Conservation (phyloP, 2,329 filamentous ascomycete species). For the Myriosclerotinia curreyana region DNA sequence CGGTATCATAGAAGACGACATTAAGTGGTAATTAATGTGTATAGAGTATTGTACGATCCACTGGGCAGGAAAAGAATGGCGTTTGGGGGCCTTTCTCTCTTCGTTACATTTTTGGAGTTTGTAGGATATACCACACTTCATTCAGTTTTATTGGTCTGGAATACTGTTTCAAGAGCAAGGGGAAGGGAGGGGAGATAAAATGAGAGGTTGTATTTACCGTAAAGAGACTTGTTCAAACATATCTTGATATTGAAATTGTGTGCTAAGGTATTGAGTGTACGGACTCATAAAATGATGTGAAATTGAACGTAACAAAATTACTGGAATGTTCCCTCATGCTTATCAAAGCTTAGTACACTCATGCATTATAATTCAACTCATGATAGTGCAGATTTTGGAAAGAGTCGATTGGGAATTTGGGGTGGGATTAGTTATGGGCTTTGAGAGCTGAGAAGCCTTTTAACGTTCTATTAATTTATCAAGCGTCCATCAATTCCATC, state of each 20-base stretch:
- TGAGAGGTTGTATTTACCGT: neutral
- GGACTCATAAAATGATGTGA: no score
- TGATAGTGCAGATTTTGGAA: no score
- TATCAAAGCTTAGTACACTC: no score
- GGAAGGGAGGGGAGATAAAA: neutral
- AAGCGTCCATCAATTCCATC: neutral
- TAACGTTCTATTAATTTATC: neutral
- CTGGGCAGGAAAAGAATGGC: conserved; percentile 8
- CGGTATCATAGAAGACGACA: neutral
- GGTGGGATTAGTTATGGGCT: no score
- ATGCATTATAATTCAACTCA: no score
- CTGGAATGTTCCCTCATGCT: no score
- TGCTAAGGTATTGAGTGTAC: no score
- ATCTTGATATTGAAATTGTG: neutral
- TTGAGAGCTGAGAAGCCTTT: no score
- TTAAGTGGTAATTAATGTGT: conserved; percentile 11
- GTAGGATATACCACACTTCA: conserved; percentile 17
- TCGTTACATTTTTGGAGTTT: conserved; percentile 3
- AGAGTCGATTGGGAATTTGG: no score
- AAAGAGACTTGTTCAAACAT: neutral
- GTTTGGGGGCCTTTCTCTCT: neutral
- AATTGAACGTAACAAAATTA: no score
- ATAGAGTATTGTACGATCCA: conserved; percentile 8
- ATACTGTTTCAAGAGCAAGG: neutral
- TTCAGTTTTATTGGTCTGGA: neutral